Percentiles rank a stretch among this genome's conserved stretches.
phyloP scores from a whole-genome alignment of 2,329 filamentous ascomycete species.

The Cordyceps javanica region DNA sequence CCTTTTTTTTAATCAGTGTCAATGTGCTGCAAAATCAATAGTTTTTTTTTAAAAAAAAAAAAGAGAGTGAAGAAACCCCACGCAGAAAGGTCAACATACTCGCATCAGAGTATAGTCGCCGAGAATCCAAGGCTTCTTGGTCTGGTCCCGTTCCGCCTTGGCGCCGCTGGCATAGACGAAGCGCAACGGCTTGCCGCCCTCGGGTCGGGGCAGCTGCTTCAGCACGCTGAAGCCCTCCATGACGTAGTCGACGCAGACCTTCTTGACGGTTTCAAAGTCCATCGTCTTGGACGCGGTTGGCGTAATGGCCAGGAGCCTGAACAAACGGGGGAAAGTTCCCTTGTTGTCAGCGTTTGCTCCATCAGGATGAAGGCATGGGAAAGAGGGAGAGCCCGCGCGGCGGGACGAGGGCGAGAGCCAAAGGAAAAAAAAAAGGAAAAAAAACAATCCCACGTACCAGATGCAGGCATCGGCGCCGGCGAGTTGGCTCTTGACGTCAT shows the following conservation, averaged over 20 bases:
- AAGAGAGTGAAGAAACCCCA: background rate
- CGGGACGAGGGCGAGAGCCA: background rate
- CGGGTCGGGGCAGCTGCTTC: constrained; percentile 19
- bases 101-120: constrained; percentile 41
- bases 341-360: too few relatives aligned
- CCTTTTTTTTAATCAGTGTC: constrained; percentile 28
- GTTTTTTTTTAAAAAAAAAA: background rate
- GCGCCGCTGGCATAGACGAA: constrained; percentile 46
- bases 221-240: constrained; percentile 29
- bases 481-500: constrained; percentile 32
- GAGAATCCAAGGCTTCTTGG: constrained; percentile 32
- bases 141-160: constrained; percentile 37
- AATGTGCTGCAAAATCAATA: background rate
- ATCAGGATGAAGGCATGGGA: too few relatives aligned
- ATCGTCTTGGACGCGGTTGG: constrained; percentile 27
- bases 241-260: constrained; percentile 33
- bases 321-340: background rate
- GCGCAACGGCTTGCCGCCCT: constrained; percentile 29
- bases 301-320: constrained; percentile 37
- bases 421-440: background rate
- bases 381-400: too few relatives aligned
- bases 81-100: too few relatives aligned
- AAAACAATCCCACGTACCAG: too few relatives aligned
- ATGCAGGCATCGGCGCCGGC: constrained; percentile 37
- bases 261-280: constrained; percentile 30